Evolutionary conservation across 2,329 filamentous ascomycete genomes (phyloP).

Genomic region (Sclerotinia minor): DNA sequence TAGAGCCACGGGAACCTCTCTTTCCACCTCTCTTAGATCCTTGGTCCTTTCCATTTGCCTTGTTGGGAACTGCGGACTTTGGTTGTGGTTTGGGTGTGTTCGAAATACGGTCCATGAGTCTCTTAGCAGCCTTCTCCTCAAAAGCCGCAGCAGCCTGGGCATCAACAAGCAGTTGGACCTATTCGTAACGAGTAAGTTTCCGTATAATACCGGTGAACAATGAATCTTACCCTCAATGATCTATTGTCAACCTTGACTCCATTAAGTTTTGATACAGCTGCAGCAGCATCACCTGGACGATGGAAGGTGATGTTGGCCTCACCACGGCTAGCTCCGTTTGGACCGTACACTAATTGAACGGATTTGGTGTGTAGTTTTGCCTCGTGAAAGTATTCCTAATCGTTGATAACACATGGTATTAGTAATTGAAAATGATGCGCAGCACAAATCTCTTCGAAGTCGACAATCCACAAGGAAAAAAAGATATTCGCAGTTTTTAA

Average conservation of each 20-base stretch:
- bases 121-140: slow-evolving; percentile 55
- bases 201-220: slow-evolving; percentile 32
- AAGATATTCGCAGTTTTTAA: slow-evolving; percentile 25
- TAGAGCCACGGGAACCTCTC: slow-evolving; percentile 51
- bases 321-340: slow-evolving; percentile 86
- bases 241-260: slow-evolving; percentile 86
- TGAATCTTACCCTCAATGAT: slow-evolving; percentile 88
- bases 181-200: slow-evolving; percentile 26
- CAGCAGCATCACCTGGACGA: slow-evolving; percentile 77
- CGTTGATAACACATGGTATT: slow-evolving; percentile 57
- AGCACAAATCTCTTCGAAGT: slow-evolving; percentile 38
- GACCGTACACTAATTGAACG: slow-evolving; percentile 87
- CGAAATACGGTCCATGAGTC: slow-evolving; percentile 76
- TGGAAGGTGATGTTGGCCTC: slow-evolving; percentile 87
- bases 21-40: slow-evolving; percentile 43
- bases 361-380: slow-evolving; percentile 45
- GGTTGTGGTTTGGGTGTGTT: slow-evolving; percentile 70
- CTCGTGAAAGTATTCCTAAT: slow-evolving; percentile 93
- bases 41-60: slow-evolving; percentile 60
- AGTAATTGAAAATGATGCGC: slow-evolving; percentile 56
- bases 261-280: slow-evolving; percentile 81
- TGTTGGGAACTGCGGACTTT: slow-evolving; percentile 79
- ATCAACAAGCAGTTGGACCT: slow-evolving; percentile 91
- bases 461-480: slow-evolving; percentile 38
- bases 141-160: slow-evolving; percentile 70